phyloP scores from a whole-genome alignment of 805 yeast species.

The Kodamaea kaohsiungensis region DNA sequence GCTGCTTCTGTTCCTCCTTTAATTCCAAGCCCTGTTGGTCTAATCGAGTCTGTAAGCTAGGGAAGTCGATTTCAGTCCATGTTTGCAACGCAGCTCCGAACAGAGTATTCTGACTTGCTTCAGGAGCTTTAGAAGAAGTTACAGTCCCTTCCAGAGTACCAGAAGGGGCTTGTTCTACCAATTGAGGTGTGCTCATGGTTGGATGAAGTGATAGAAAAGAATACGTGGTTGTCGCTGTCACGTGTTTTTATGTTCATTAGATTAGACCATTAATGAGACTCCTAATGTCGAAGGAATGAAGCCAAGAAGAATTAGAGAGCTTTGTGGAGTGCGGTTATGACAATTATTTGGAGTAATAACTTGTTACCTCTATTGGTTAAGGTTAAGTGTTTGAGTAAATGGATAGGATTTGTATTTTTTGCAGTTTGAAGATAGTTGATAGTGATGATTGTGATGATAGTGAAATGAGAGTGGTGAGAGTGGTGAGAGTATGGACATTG shows the following conservation, averaged over 20 bases:
- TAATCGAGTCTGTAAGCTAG: conserved; percentile 66
- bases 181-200: not conserved
- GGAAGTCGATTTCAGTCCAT: conserved; percentile 76
- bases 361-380: too few species aligned
- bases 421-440: too few species aligned
- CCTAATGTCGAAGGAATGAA: not conserved
- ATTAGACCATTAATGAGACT: not conserved
- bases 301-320: not conserved
- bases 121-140: not conserved
- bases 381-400: too few species aligned
- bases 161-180: not conserved
- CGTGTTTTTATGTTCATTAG: not conserved
- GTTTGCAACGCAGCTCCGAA: conserved; percentile 52
- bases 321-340: too few species aligned
- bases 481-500: too few species aligned
- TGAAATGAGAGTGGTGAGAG: too few species aligned
- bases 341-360: too few species aligned
- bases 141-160: not conserved
- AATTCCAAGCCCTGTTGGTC: conserved; percentile 76
- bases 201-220: not conserved
- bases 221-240: not conserved
- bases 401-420: too few species aligned
- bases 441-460: too few species aligned
- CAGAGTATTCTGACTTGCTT: not conserved
- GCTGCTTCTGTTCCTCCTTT: conserved; percentile 65